Conservation (phyloP, 495 filamentous ascomycete species). For the Antarctomyces pellizariae region DNA sequence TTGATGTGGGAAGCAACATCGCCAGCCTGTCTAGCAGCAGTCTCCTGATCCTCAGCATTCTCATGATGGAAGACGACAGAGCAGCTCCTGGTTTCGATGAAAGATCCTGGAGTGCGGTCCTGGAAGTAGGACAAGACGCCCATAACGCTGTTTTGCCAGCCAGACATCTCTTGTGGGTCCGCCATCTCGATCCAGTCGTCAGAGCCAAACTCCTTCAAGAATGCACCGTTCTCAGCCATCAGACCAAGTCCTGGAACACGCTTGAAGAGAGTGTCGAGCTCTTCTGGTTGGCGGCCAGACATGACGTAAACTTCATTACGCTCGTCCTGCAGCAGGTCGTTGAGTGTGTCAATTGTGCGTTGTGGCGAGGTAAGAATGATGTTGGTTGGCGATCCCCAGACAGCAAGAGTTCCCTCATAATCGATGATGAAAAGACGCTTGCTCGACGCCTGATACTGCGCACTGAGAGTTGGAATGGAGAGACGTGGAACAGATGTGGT, state of each 20-base stretch:
- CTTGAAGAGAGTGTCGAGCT: slow-evolving; percentile 67
- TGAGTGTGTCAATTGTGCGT: slow-evolving; percentile 55
- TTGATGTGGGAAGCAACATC: slow-evolving; percentile 87
- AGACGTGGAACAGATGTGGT: slow-evolving; percentile 67
- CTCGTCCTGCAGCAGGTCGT: slow-evolving; percentile 52
- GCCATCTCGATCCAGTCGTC: slow-evolving; percentile 51
- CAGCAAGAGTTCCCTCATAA: slow-evolving; percentile 77
- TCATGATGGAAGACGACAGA: slow-evolving; percentile 75
- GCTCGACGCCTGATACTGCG: slow-evolving; percentile 36
- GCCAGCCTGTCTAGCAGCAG: slow-evolving; percentile 50
- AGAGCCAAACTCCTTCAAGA: slow-evolving; percentile 44
- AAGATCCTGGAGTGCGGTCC: slow-evolving; percentile 65
- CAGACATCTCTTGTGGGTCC: slow-evolving; percentile 35
- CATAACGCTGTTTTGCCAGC: slow-evolving; percentile 57
- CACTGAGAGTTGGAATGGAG: slow-evolving; percentile 33
- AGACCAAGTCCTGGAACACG: slow-evolving; percentile 56
- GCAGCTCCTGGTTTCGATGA: slow-evolving; percentile 69
- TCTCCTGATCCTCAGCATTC: slow-evolving; percentile 47
- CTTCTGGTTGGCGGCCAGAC: slow-evolving; percentile 64
- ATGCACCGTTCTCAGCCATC: slow-evolving; percentile 86
- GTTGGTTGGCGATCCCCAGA: slow-evolving; percentile 53
- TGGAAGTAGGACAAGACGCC: slow-evolving; percentile 68
- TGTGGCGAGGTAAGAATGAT: slow-evolving; percentile 65
- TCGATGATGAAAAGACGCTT: slow-evolving; percentile 70
- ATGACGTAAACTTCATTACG: slow-evolving; percentile 81